Percentiles rank a stretch among this genome's conserved stretches.
Evolutionary conservation across 768 basidiomycete species (phyloP).

Genomic region (Clitopilus passeckerianus): DNA sequence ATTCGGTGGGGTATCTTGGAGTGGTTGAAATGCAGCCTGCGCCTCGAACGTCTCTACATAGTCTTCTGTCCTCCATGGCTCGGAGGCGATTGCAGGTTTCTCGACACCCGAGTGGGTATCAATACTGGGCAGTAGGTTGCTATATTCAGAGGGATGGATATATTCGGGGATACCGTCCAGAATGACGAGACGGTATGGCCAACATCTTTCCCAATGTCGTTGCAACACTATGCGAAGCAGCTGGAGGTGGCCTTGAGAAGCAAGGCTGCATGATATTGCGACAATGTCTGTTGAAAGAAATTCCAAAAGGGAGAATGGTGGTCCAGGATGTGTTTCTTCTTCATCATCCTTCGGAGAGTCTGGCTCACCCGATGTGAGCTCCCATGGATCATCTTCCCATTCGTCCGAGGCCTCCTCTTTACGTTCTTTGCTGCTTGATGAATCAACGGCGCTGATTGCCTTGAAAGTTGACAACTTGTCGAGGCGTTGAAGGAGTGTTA

Average conservation of each 20-base stretch:
- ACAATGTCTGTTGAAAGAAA: conserved; percentile 63
- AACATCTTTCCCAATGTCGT: conserved; percentile 47
- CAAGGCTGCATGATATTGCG: conserved; percentile 58
- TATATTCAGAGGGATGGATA: conserved; percentile 56
- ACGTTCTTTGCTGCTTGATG: conserved; percentile 26
- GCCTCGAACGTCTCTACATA: conserved; percentile 51
- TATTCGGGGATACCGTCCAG: conserved; percentile 75
- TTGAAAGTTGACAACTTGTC: conserved; percentile 72
- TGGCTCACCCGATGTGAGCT: conserved; percentile 30
- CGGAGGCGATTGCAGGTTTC: conserved; percentile 29
- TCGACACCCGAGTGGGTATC: conserved; percentile 36
- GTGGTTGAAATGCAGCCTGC: conserved; percentile 31
- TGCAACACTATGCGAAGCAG: conserved; percentile 53
- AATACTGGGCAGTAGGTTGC: conserved; percentile 57
- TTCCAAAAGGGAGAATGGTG: conserved; percentile 41
- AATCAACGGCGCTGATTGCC: conserved; percentile 45
- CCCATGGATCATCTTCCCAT: conserved; percentile 82
- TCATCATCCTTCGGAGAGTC: conserved; percentile 14
- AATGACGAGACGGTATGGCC: conserved; percentile 66
- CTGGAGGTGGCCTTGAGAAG: conserved; percentile 52
- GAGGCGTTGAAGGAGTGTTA: conserved; percentile 59
- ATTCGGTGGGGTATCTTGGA: conserved; percentile 10
- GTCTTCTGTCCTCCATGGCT: conserved; percentile 54
- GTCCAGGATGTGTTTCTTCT: neutral
- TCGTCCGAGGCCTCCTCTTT: conserved; percentile 53